Conservation (phyloP, 1,284 basidiomycete species). For the Waitea zeae region DNA sequence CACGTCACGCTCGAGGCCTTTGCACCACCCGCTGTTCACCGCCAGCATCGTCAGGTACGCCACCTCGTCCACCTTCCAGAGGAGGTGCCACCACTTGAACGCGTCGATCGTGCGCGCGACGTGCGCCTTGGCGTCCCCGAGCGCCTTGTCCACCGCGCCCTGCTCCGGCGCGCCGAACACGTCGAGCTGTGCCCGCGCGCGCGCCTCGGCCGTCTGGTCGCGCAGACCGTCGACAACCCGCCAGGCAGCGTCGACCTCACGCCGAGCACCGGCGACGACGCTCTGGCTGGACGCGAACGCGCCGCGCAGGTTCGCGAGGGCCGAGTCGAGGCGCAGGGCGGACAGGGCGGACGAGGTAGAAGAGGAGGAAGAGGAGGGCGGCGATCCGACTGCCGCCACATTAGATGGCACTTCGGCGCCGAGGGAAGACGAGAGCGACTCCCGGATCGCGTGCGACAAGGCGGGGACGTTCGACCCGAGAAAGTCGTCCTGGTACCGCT, state of each 20-base stretch:
- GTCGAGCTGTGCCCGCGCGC: slow-evolving; percentile 10
- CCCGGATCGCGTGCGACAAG: too few species aligned
- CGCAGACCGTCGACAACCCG: slow-evolving; percentile 6
- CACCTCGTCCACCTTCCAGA: slow-evolving; percentile 60
- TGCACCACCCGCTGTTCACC: slow-evolving; percentile 42
- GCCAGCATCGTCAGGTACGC: slow-evolving; percentile 33
- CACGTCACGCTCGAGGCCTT: slow-evolving; percentile 49
- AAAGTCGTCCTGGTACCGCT: slow-evolving; percentile 46
- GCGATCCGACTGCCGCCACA: too few species aligned
- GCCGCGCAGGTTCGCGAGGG: slow-evolving; percentile 2
- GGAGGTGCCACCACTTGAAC: slow-evolving; percentile 55
- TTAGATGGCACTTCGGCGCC: too few species aligned
- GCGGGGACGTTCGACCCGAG: slow-evolving; percentile 35
- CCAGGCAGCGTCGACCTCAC: slow-evolving; percentile 5
- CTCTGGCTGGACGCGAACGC: too few species aligned
- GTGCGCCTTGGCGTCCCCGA: slow-evolving; percentile 12
- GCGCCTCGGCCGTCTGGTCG: slow-evolving; percentile 4
- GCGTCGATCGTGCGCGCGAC: not conserved
- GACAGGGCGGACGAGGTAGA: too few species aligned
- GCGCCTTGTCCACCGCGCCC: slow-evolving; percentile 15
- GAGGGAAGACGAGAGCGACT: too few species aligned
- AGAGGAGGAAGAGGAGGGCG: too few species aligned
- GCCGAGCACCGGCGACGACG: not conserved
- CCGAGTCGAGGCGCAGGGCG: slow-evolving; percentile 3
- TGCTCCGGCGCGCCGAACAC: slow-evolving; percentile 17